Base-by-base conservation (phyloP, 148 eudicot species). In the Arbutus unedo region DNA sequence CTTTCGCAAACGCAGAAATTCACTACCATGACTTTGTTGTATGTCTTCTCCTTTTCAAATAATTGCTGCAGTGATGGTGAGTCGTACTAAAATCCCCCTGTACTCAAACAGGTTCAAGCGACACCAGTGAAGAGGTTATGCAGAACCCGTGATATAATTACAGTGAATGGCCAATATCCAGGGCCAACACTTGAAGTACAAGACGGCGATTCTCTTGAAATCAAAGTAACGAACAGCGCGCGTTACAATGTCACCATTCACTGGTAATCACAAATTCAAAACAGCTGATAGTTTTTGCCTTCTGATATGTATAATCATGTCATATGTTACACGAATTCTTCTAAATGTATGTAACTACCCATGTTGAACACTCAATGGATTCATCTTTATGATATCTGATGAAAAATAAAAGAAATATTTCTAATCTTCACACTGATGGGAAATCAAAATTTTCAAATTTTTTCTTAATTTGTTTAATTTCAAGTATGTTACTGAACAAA, bases 111-210 rank as follows among this genome's bases (percentile, higher is more conserved):
- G 98, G 92, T 93, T 78, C 90, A 89, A 91, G 88, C 85, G 81
- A 83, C 92, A 18, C 82, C 85, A 56, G 92, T 93, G 86, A 90
- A 82, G 76, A 91, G 98, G 90, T 82, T 95, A 82, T 95, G 98
- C 94, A 90, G 74, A 81, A 91, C 89, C 51, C 88, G 75, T 8
- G 86, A 80, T 70, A 86, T 90, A 56, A 88, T 95, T 76, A 95
- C 98, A 0, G 98, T 95, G 3, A 95, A 95, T 50, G 98, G 98
- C 14, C 98, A 93, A 54, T 93, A 82, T 78, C 98, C 98, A 23
- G 98, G 98, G 70, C 98, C 98, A 43, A 91, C 89, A 80, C 66
- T 95, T 59, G 89, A 91, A 49, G 96, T 87, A 3, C 85, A 90
- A 53, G 80, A 95, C 48, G 98, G 98, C 45, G 98, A 95, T 77